Conservation (phyloP, 495 filamentous ascomycete species). For the Neurospora sp. region DNA sequence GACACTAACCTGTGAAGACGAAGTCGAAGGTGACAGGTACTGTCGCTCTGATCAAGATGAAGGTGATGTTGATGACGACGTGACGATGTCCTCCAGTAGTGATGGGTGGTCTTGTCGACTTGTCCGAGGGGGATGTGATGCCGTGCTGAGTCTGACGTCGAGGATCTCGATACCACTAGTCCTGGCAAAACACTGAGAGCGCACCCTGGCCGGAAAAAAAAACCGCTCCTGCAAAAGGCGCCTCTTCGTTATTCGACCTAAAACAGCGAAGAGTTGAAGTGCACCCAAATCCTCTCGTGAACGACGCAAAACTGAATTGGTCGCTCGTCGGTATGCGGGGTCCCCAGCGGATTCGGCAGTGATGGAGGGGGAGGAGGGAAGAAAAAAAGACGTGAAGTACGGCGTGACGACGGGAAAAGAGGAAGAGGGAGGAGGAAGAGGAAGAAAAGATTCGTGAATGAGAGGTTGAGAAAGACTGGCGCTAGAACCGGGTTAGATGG, state of each 20-base stretch:
- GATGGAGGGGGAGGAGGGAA: conserved; percentile 10
- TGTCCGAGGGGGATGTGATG: background rate
- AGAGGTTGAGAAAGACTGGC: conserved; percentile 4
- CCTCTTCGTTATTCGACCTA: conserved; percentile 10
- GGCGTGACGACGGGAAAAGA: conserved; percentile 13
- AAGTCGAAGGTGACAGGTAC: conserved; percentile 10
- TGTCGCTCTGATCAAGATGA: conserved; percentile 7
- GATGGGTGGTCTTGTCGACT: background rate
- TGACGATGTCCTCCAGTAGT: conserved; percentile 7
- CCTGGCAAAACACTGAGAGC: conserved; percentile 3
- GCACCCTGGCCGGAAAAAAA: conserved; percentile 14
- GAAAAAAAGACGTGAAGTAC: conserved; percentile 6
- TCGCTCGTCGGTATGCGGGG: conserved; percentile 23
- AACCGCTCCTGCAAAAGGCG: conserved; percentile 9
- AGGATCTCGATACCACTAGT: background rate
- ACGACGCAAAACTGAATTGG: conserved; percentile 35
- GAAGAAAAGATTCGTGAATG: conserved; percentile 16
- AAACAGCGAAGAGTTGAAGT: conserved; percentile 13
- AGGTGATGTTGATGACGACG: background rate
- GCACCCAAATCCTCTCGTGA: conserved; percentile 22
- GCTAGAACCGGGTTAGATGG: conserved; percentile 9
- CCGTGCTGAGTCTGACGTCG: background rate
- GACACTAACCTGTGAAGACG: conserved; percentile 18
- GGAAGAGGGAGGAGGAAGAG: conserved; percentile 14
- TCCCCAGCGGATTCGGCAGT: conserved; percentile 17